A percentile compares a stretch with the other conserved stretches of the same genome.
Evolutionary conservation across 1,284 basidiomycete species (phyloP).

Genomic region (Sporisorium reilianum): DNA sequence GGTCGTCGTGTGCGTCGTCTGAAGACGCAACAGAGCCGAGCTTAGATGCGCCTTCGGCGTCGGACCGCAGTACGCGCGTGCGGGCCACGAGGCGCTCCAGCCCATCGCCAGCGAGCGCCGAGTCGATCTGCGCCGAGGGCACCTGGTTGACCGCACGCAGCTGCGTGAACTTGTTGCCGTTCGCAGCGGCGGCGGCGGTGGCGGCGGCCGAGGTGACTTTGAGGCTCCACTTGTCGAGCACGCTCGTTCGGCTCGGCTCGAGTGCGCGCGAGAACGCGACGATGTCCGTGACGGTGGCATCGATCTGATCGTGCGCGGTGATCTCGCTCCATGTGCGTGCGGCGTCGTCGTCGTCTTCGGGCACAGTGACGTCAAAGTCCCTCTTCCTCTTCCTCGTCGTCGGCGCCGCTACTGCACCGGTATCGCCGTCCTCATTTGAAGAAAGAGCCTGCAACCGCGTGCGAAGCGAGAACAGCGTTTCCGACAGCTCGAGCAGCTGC

Average conservation of each 20-base stretch:
- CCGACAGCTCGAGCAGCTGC: conserved; percentile 40
- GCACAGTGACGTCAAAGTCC: conserved; percentile 32
- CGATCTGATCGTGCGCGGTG: conserved; percentile 33
- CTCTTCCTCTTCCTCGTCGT: conserved; percentile 42
- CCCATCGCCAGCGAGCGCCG: conserved; percentile 57
- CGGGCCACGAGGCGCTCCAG: conserved; percentile 56
- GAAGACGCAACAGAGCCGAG: conserved; percentile 8
- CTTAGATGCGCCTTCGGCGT: conserved; percentile 25
- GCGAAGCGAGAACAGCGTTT: conserved; percentile 40
- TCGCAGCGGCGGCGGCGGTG: conserved; percentile 35
- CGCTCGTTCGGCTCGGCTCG: conserved; percentile 28
- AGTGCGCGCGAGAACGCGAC: conserved; percentile 23
- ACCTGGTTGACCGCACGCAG: conserved; percentile 62
- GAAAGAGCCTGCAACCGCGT: conserved; percentile 19
- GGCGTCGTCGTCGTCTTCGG: conserved; percentile 25
- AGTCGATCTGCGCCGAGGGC: conserved; percentile 55
- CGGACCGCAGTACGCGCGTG: conserved; percentile 56
- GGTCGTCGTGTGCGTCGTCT: conserved; percentile 29
- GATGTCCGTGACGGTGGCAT: conserved; percentile 34
- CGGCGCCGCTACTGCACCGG: conserved; percentile 7
- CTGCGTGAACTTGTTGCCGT: conserved; percentile 42
- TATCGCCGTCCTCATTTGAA: not conserved
- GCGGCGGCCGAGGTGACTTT: conserved; percentile 51
- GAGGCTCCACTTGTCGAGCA: conserved; percentile 58
- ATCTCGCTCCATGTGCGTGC: conserved; percentile 37